Conservation (phyloP, 495 filamentous ascomycete genomes). For the Pseudevernia furfuracea region DNA sequence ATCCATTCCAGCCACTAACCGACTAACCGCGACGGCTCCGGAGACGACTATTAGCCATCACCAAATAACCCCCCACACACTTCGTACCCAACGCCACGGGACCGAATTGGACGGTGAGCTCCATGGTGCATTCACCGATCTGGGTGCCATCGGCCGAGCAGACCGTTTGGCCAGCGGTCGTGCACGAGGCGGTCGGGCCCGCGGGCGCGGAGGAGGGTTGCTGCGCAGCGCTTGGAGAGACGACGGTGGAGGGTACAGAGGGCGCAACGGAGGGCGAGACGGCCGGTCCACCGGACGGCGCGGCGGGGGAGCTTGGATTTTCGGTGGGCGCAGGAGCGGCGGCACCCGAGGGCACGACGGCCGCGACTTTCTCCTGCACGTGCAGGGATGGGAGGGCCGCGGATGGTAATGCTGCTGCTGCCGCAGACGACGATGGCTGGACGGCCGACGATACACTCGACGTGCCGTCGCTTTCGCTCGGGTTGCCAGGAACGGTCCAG, state of each 20-base stretch:
- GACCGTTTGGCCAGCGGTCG: background rate
- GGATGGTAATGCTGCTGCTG: background rate
- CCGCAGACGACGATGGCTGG: background rate
- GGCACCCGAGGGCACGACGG: background rate
- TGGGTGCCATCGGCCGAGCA: constrained; percentile 3
- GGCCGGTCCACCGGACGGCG: background rate
- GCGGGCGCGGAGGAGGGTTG: background rate
- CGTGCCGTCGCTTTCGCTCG: background rate
- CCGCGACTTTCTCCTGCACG: background rate
- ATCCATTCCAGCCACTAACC: too few species aligned
- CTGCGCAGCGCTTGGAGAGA: background rate
- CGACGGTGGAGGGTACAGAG: background rate
- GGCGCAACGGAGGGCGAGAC: background rate
- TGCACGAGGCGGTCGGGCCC: background rate
- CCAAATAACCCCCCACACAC: background rate
- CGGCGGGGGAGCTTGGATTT: background rate
- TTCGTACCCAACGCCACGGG: background rate
- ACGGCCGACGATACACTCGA: background rate
- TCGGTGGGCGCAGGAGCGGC: background rate
- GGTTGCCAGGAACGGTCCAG: background rate
- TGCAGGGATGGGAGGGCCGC: background rate
- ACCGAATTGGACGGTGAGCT: background rate
- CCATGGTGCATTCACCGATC: background rate
- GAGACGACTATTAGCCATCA: constrained; percentile 4
- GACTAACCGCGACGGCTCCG: background rate